Percentiles rank a stretch among this genome's conserved stretches.
phyloP scores from a whole-genome alignment of 2,329 filamentous ascomycete genomes.

The Colletotrichum tropicale region DNA sequence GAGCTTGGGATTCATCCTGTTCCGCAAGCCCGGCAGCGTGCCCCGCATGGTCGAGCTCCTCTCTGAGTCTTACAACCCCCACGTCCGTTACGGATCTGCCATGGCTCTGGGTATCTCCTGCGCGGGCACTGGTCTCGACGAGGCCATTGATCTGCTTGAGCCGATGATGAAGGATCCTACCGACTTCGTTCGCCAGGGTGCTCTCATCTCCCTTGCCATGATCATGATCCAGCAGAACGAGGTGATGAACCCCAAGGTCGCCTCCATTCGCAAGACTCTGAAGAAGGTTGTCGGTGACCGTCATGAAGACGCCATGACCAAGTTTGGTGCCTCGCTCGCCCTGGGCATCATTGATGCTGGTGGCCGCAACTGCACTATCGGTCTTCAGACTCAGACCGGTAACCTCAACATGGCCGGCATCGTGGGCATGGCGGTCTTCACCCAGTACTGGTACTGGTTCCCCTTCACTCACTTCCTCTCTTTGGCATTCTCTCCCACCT shows the following conservation, averaged over 20 bases:
- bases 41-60: slow-evolving; percentile 98
- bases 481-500: slow-evolving; percentile 93
- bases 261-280: slow-evolving; percentile 87
- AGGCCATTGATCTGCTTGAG: slow-evolving; percentile 95
- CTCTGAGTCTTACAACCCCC: slow-evolving; percentile 98
- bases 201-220: slow-evolving; percentile 93
- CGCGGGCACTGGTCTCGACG: slow-evolving; percentile 91
- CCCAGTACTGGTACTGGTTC: slow-evolving; percentile 99
- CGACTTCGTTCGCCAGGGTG: slow-evolving; percentile 97
- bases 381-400: slow-evolving; percentile 94
- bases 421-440: slow-evolving; percentile 97
- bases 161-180: slow-evolving; percentile 99
- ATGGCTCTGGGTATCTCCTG: slow-evolving; percentile 99
- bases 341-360: slow-evolving; percentile 98
- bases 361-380: slow-evolving; percentile 97
- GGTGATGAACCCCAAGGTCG: slow-evolving; percentile 96
- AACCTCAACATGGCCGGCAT: slow-evolving; percentile 99
- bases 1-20: slow-evolving; percentile 97
- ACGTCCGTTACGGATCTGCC: slow-evolving; percentile 95
- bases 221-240: slow-evolving; percentile 99
- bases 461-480: slow-evolving; percentile 97
- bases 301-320: slow-evolving; percentile 99
- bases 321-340: slow-evolving; percentile 93
- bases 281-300: slow-evolving; percentile 93
- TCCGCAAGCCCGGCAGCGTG: slow-evolving; percentile 95